A percentile compares a stretch with the other conserved stretches of the same genome.
These are phyloP conservation scores for Chytriomyces sp. DNA, from an alignment of 192 early-diverging fungal genomes.

Conservation along the genomic window DNA sequence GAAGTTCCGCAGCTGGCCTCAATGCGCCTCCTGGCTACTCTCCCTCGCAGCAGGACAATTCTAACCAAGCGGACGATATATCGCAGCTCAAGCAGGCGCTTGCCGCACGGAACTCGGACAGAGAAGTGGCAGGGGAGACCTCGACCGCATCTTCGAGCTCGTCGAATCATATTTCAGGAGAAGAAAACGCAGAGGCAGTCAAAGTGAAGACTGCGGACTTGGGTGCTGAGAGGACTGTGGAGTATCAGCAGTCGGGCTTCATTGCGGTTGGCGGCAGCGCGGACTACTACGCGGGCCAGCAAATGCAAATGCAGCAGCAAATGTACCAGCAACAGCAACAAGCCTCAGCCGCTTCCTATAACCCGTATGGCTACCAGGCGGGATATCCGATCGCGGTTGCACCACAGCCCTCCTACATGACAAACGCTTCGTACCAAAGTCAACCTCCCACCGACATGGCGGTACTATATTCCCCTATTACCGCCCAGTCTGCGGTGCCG, in stretches of 20 bases:
- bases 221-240: too few species aligned
- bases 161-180: background rate
- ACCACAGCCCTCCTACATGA: background rate
- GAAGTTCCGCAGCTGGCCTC: too few species aligned
- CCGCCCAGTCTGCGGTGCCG: background rate
- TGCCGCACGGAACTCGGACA: background rate
- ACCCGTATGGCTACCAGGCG: background rate
- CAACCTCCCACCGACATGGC: too few species aligned
- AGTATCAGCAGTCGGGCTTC: background rate
- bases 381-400: background rate
- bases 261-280: background rate
- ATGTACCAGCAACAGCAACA: constrained; percentile 9
- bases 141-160: background rate
- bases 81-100: constrained; percentile 4
- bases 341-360: background rate
- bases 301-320: background rate
- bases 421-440: too few species aligned
- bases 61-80: background rate
- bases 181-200: background rate
- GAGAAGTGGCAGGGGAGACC: background rate
- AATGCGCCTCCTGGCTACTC: background rate
- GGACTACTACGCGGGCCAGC: background rate
- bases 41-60: background rate
- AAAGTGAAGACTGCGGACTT: too few species aligned
- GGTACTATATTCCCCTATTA: background rate